phyloP scores from a whole-genome alignment of 345 rosid genomes.

The Carallia brachiata region DNA sequence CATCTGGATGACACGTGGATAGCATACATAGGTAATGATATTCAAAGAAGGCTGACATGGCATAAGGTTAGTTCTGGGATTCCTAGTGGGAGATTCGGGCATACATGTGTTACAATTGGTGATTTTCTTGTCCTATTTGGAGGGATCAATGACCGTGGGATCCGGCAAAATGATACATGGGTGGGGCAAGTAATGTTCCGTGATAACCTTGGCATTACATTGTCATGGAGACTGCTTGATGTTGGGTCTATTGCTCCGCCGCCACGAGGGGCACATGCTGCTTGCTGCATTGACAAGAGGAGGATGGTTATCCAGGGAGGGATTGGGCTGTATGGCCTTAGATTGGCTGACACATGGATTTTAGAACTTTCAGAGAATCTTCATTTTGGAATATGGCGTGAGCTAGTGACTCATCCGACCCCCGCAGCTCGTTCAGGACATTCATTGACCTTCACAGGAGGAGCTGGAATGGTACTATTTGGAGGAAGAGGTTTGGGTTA shows the following conservation, averaged over 20 bases:
- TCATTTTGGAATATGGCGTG: conserved; percentile 59
- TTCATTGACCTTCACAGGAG: conserved; percentile 65
- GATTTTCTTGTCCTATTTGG: conserved; percentile 70
- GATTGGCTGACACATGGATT: conserved; percentile 85
- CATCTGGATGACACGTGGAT: conserved; percentile 98
- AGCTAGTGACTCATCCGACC: conserved; percentile 48
- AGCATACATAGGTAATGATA: conserved; percentile 54
- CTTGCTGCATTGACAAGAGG: conserved; percentile 59
- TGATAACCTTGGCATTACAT: conserved; percentile 40
- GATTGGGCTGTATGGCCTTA: conserved; percentile 62
- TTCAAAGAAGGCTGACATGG: conserved; percentile 51
- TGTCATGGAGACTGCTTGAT: conserved; percentile 68
- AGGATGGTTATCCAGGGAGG: conserved; percentile 90
- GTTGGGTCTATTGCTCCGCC: conserved; percentile 57
- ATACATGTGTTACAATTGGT: conserved; percentile 61
- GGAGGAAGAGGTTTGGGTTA: conserved; percentile 92
- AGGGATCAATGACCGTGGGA: conserved; percentile 85
- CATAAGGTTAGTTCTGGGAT: conserved; percentile 61
- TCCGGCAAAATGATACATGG: conserved; percentile 86
- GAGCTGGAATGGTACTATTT: conserved; percentile 53
- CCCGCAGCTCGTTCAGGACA: conserved; percentile 98
- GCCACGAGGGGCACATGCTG: conserved; percentile 95
- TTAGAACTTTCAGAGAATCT: conserved; percentile 65
- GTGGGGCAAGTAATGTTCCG: conserved; percentile 51
- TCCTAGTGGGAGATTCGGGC: conserved; percentile 96